Conservation (phyloP, 148 eudicot genomes). For the Euryodendron excelsum region DNA sequence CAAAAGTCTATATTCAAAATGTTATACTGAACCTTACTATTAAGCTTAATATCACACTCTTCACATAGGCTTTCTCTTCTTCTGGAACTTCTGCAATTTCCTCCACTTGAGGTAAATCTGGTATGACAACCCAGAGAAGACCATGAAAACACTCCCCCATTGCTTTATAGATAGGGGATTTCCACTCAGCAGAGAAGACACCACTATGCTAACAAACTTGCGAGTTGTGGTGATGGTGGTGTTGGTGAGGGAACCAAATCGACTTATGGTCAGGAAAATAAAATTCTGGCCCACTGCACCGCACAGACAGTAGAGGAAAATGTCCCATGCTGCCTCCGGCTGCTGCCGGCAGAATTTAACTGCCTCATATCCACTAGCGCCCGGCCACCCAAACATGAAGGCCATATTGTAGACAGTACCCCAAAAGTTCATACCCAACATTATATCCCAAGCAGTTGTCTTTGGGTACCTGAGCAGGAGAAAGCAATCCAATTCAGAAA, state of each 20-base stretch:
- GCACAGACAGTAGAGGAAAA: slow-evolving; percentile 79
- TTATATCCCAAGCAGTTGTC: slow-evolving; percentile 94
- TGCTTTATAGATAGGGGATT: slow-evolving; percentile 79
- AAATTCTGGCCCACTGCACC: slow-evolving; percentile 98
- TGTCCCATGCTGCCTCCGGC: slow-evolving; percentile 98
- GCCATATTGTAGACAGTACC: slow-evolving; percentile 83
- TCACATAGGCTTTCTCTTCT: slow-evolving; percentile 68
- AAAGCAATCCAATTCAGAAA: neutral
- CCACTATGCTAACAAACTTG: slow-evolving; percentile 88
- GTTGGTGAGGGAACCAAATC: slow-evolving; percentile 94
- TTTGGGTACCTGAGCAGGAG: slow-evolving; percentile 68
- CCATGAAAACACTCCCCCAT: slow-evolving; percentile 94
- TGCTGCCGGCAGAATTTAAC: slow-evolving; percentile 76
- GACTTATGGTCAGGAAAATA: slow-evolving; percentile 86
- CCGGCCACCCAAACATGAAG: slow-evolving; percentile 95
- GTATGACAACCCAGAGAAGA: slow-evolving; percentile 85
- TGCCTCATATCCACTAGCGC: slow-evolving; percentile 87
- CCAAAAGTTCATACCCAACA: slow-evolving; percentile 99
- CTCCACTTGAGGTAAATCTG: slow-evolving; percentile 96
- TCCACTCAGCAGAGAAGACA: slow-evolving; percentile 76
- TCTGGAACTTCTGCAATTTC: slow-evolving; percentile 66
- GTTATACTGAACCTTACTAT: slow-evolving; percentile 9
- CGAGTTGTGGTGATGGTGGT: slow-evolving; percentile 97
- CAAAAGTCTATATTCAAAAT: slow-evolving; percentile 14
- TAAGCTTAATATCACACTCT: neutral